A percentile compares a stretch with the other conserved stretches of the same genome.
phyloP scores from a whole-genome alignment of 2,329 filamentous ascomycete species.

The Fragosphaeria purpurea region DNA sequence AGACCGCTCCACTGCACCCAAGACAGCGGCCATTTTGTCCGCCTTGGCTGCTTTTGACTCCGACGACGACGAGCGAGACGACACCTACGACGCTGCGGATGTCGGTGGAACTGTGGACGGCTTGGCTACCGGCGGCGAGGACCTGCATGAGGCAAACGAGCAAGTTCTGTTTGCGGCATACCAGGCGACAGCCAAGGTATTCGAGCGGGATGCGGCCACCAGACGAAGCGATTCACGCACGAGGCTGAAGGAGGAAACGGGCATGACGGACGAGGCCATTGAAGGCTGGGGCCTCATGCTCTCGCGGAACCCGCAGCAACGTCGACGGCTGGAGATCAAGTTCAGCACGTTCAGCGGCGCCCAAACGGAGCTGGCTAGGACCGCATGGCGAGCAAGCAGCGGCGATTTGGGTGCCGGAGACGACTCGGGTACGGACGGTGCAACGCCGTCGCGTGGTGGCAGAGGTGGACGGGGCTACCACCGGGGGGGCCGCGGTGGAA shows the following conservation, averaged over 20 bases:
- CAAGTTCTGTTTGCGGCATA: constrained; percentile 65
- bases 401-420: constrained; percentile 28
- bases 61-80: constrained; percentile 92
- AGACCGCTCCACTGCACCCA: constrained; percentile 53
- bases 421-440: constrained; percentile 46
- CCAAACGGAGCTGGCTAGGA: constrained; percentile 55
- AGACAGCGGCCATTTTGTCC: constrained; percentile 79
- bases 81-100: constrained; percentile 89
- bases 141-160: constrained; percentile 47
- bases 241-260: constrained; percentile 62
- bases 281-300: constrained; percentile 94
- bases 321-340: constrained; percentile 60
- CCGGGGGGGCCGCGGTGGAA: constrained; percentile 36
- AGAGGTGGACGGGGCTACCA: constrained; percentile 34
- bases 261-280: constrained; percentile 86
- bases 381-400: constrained; percentile 51
- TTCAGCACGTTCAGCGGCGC: constrained; percentile 55
- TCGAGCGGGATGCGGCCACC: constrained; percentile 61
- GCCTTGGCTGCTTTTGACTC: constrained; percentile 83
- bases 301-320: constrained; percentile 56
- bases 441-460: background rate
- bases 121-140: constrained; percentile 44
- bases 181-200: constrained; percentile 52
- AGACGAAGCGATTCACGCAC: constrained; percentile 52
- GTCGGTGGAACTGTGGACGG: constrained; percentile 81